Evolutionary conservation across 1,284 basidiomycete genomes (phyloP), one percentile per base, ranked within the genome.

Genomic region (Erythrobasidium hasegawianum): DNA sequence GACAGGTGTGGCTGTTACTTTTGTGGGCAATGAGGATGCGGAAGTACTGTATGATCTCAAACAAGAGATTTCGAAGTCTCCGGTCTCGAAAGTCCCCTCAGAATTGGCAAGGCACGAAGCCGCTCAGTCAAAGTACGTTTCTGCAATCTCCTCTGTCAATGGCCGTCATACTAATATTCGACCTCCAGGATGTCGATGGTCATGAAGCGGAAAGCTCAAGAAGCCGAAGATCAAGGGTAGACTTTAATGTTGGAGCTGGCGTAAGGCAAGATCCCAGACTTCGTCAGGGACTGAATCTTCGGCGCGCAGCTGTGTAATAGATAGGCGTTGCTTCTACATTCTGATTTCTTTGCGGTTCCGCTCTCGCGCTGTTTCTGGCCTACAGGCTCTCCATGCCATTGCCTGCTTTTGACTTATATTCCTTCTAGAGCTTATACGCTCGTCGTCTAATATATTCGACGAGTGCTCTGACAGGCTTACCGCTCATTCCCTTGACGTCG

Each of bases 21-120:
- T 99, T 83, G 81, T 99, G 69, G 89, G 88, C 52, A 93, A 95
- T 75, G 87, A 91, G 72, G 95, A 99, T 76, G 90, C 93, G 64
- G 95, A 98, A 80, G 89, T 97, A 77, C 91, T 97, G 90, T 91
- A 91, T 80, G 89, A 92, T 77, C 83, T 93, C 72, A 91, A 87
- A 80, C 87, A 90, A 87, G 92, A 96, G 78, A 91, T 97, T 68
- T 86, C 87, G 29, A 96, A 96, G 81, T 90, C 88, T 72, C 89
- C 91, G 0, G 86, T 90, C 69, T 90, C 88, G n/a, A 92, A 90
- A 75, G 87, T 94, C 68, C 83, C 91, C 14, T 78, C 83, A 5
- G 93, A 97, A 74, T 81, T 97, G 52, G 89, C 89, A 11, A 86
- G 87, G 71, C 93, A 97, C 77, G 90, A 94, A 74, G 81, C 90